Percentiles rank a stretch among this genome's conserved stretches.
phyloP scores from a whole-genome alignment of 1,284 basidiomycete species.

The Puccinia sorghi region DNA sequence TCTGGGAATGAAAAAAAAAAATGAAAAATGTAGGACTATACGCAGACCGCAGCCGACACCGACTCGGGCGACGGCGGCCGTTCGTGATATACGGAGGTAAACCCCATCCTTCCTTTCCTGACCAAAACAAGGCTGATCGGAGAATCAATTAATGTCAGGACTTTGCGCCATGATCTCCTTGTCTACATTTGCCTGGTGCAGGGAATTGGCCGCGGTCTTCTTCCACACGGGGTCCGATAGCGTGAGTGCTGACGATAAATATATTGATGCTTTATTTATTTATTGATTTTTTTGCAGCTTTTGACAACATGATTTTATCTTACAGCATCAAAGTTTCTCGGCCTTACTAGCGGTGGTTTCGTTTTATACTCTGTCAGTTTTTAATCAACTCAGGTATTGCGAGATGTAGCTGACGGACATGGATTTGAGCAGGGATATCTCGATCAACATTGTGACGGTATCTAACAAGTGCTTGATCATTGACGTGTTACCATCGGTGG shows the following conservation, averaged over 20 bases:
- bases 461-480: constrained; percentile 56
- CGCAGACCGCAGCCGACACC: constrained; percentile 51
- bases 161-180: constrained; percentile 22
- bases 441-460: constrained; percentile 57
- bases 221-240: not conserved
- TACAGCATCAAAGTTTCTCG: constrained; percentile 3
- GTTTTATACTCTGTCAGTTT: constrained; percentile 33
- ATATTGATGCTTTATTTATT: too few relatives aligned
- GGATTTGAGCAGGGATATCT: constrained; percentile 53
- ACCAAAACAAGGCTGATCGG: constrained; percentile 45
- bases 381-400: too few relatives aligned
- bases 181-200: constrained; percentile 32
- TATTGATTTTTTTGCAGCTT: too few relatives aligned
- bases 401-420: not conserved
- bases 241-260: constrained; percentile 10
- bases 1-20: not conserved
- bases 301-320: not conserved
- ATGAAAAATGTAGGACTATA: constrained; percentile 57
- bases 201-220: constrained; percentile 15
- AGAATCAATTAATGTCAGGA: not conserved
- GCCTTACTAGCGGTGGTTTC: constrained; percentile 12
- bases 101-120: not conserved
- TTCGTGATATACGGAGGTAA: constrained; percentile 56
- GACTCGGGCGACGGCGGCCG: constrained; percentile 52
- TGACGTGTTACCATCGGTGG: constrained; percentile 54